A percentile compares a stretch with the other conserved stretches of the same genome.
Conservation (phyloP, 1,139 yeast species). For the Wickerhamomyces sp. region DNA sequence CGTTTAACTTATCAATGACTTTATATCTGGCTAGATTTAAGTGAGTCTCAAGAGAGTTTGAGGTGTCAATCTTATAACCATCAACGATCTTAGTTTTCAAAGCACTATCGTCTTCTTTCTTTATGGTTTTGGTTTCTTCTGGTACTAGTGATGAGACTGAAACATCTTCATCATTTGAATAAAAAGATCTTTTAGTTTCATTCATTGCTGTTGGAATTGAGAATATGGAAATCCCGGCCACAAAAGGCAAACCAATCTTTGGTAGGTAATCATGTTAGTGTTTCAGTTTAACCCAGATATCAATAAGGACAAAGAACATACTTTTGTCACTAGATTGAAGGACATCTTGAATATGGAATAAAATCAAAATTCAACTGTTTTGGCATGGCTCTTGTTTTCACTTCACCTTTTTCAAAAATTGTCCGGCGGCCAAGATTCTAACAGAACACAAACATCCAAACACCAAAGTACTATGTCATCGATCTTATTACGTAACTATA, state of each 20-base stretch:
- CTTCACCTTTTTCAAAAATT: no score
- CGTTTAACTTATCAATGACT: constrained; percentile 14
- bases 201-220: constrained; percentile 12
- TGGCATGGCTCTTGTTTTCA: no score
- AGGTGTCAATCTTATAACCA: constrained; percentile 22
- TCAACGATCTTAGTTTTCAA: constrained; percentile 13
- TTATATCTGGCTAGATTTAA: constrained; percentile 13
- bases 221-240: constrained; percentile 10
- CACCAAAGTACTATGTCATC: no score
- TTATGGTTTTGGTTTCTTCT: not conserved
- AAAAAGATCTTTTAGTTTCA: constrained; percentile 21
- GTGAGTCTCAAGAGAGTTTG: constrained; percentile 19
- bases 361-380: no score
- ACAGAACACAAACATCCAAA: no score
- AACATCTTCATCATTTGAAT: constrained; percentile 18
- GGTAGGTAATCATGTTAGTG: not conserved
- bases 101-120: no score
- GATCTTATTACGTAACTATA: no score
- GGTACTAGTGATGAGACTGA: constrained; percentile 9
- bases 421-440: no score
- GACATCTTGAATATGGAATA: not conserved
- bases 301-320: not conserved
- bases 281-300: not conserved
- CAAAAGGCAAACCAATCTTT: constrained; percentile 11
- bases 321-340: not conserved